Conservation (phyloP, 2,329 filamentous ascomycete genomes). For the Aspergillus melleus region DNA sequence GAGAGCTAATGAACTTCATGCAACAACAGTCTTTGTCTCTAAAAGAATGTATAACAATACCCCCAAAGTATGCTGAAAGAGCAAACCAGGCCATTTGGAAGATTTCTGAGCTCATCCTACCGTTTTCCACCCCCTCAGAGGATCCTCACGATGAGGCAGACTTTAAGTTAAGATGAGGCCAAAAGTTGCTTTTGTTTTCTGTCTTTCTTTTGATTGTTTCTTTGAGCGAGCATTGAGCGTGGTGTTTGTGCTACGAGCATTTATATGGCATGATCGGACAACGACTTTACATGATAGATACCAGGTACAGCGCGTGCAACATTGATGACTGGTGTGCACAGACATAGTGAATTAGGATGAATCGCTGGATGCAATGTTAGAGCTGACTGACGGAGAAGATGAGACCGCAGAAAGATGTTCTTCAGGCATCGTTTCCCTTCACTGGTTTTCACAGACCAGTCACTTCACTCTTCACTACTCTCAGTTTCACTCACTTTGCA, state of each 20-base stretch:
- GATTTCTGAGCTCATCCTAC: constrained; percentile 28
- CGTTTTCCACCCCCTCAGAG: constrained; percentile 15
- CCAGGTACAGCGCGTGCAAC: neutral
- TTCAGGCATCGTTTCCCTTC: neutral
- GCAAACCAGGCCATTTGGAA: constrained; percentile 29
- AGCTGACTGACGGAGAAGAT: neutral
- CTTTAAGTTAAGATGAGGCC: constrained; percentile 15
- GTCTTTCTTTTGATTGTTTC: neutral
- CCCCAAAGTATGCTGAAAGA: constrained; percentile 21
- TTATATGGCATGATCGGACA: neutral
- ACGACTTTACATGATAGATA: neutral
- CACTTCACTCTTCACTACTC: neutral
- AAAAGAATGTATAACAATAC: constrained; percentile 24
- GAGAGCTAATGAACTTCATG: neutral
- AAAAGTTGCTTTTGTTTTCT: neutral
- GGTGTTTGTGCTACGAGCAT: neutral
- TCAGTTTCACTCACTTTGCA: neutral
- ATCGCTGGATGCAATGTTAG: neutral
- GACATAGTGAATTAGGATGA: neutral
- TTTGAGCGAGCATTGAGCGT: neutral
- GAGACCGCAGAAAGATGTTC: too few relatives aligned
- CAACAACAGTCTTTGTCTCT: constrained; percentile 29
- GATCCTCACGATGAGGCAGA: constrained; percentile 26
- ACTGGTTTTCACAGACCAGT: neutral
- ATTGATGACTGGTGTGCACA: neutral